Conservation (phyloP, 352 stramenopile genomes). For the Ophiocytium majus region DNA sequence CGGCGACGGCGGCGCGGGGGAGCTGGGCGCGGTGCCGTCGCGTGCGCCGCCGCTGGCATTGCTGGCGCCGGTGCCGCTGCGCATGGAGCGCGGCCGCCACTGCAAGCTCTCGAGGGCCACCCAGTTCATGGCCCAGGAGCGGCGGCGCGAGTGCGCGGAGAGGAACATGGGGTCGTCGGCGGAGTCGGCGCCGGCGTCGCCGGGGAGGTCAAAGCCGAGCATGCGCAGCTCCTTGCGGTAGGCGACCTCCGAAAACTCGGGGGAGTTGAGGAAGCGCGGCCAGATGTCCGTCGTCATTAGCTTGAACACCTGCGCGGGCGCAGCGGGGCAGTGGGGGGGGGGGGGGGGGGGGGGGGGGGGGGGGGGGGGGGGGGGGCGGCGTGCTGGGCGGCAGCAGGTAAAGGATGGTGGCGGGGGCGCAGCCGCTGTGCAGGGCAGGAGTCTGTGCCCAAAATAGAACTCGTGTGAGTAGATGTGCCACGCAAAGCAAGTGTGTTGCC, state of each 20-base stretch:
- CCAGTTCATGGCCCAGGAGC: background rate
- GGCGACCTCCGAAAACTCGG: background rate
- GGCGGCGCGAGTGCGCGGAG: background rate
- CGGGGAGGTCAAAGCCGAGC: background rate
- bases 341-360: no score
- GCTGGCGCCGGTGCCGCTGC: no score
- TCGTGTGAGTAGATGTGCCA: background rate
- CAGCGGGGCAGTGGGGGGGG: background rate
- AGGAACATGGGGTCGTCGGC: background rate
- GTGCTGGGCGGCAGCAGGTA: no score
- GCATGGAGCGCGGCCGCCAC: background rate
- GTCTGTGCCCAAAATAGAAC: background rate
- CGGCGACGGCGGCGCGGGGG: no score
- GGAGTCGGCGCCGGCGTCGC: background rate
- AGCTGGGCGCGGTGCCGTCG: background rate
- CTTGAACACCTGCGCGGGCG: background rate
- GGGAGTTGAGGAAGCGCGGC: background rate
- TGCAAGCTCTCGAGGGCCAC: background rate
- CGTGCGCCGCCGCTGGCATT: no score
- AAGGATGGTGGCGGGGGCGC: no score
- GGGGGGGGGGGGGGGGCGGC: no score
- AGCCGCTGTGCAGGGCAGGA: no score
- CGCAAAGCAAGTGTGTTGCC: no score
- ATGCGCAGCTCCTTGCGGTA: constrained; percentile 17
- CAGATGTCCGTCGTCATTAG: constrained; percentile 2